Evolutionary conservation across 1,284 basidiomycete genomes (phyloP).

Genomic region (Leccinum proliferum): DNA sequence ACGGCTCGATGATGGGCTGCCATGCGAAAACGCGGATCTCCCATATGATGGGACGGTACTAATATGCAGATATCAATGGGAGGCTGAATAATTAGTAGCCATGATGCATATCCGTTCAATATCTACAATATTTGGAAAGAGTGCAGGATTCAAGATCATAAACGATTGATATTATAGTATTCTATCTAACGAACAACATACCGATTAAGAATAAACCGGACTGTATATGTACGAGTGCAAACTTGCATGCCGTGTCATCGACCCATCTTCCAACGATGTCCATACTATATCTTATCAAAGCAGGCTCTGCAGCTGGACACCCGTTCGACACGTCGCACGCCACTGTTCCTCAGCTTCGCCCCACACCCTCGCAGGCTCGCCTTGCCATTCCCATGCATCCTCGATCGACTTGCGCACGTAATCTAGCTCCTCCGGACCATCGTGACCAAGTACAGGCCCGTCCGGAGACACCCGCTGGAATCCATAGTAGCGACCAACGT

Average conservation of each 20-base stretch:
- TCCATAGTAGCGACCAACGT: slow-evolving; percentile 5
- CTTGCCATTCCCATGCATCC: slow-evolving; percentile 19
- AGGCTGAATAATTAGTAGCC: no score
- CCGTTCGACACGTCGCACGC: background rate
- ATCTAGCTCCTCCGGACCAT: slow-evolving; percentile 8
- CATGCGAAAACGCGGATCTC: no score
- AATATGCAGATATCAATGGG: no score
- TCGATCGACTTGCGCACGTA: slow-evolving; percentile 11
- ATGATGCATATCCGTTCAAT: background rate
- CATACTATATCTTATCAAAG: no score
- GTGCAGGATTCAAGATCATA: background rate
- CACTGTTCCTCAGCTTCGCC: slow-evolving; percentile 13
- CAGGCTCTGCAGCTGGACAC: no score
- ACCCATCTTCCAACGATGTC: background rate
- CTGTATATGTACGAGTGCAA: background rate
- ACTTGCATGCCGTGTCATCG: slow-evolving; percentile 7
- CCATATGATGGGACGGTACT: no score
- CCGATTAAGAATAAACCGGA: background rate
- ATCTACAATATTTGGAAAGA: background rate
- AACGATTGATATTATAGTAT: background rate
- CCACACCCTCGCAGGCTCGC: slow-evolving; percentile 10
- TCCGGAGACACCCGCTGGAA: slow-evolving; percentile 1
- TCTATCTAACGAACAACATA: background rate
- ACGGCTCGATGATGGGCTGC: no score
- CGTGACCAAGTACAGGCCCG: slow-evolving; percentile 8